A percentile compares a stretch with the other conserved stretches of the same genome.
phyloP scores from a whole-genome alignment of 2,329 filamentous ascomycete species.

The Xylariaceae sp. region DNA sequence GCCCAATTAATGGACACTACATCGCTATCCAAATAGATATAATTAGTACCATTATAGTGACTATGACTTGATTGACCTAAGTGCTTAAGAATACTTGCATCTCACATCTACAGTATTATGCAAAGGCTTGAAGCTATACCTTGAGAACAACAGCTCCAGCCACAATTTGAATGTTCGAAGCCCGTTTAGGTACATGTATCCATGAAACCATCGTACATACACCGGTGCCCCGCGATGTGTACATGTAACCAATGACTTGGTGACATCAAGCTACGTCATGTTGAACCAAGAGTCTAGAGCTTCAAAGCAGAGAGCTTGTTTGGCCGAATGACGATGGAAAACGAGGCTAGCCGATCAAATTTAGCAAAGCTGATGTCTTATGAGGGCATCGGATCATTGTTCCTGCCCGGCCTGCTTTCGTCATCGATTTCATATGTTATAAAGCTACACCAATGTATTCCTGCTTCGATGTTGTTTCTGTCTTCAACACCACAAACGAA shows the following conservation, averaged over 20 bases:
- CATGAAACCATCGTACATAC: too few species aligned
- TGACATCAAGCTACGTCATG: constrained; percentile 26
- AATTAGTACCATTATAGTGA: too few species aligned
- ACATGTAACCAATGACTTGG: constrained; percentile 7
- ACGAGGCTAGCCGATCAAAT: not conserved
- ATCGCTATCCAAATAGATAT: too few species aligned
- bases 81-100: too few species aligned
- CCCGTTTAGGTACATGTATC: too few species aligned
- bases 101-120: too few species aligned
- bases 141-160: too few species aligned
- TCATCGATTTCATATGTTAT: constrained; percentile 25
- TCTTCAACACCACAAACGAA: constrained; percentile 4
- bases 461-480: constrained; percentile 11
- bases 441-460: constrained; percentile 19
- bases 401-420: constrained; percentile 19
- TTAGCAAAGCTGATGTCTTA: not conserved
- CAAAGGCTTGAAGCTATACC: too few species aligned
- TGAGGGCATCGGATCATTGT: constrained; percentile 12
- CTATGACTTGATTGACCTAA: too few species aligned
- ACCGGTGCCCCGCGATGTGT: constrained; percentile 1
- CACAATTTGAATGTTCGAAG: too few species aligned
- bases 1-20: too few species aligned
- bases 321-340: constrained; percentile 6
- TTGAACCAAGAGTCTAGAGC: constrained; percentile 6
- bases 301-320: constrained; percentile 1